Evolutionary conservation across 2,329 filamentous ascomycete species (phyloP).

Genomic region (Blastomyces percursus): DNA sequence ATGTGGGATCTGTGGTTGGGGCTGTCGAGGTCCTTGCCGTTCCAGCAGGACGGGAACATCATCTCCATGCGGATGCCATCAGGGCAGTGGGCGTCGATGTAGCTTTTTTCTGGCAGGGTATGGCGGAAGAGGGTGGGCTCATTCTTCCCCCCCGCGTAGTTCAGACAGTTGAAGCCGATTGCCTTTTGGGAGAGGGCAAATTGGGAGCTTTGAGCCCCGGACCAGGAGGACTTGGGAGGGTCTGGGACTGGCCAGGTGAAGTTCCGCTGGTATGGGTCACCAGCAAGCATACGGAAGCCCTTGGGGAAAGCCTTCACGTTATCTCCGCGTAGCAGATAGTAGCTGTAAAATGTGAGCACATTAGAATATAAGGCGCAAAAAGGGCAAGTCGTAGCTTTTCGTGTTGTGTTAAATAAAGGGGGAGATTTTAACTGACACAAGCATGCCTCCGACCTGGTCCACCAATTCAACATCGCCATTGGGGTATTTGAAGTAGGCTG

Average conservation of each 20-base stretch:
- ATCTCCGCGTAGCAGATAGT: constrained; percentile 68
- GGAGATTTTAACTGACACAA: constrained; percentile 50
- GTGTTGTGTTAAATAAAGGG: too few relatives aligned
- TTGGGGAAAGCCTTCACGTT: constrained; percentile 61
- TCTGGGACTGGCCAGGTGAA: constrained; percentile 60
- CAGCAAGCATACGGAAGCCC: constrained; percentile 73
- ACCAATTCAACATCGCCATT: constrained; percentile 60
- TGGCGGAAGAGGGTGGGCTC: constrained; percentile 74
- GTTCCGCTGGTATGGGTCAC: constrained; percentile 55
- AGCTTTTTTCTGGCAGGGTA: constrained; percentile 66
- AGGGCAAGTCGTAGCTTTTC: neutral
- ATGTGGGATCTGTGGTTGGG: constrained; percentile 53
- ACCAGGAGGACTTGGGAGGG: constrained; percentile 61
- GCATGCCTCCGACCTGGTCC: constrained; percentile 66
- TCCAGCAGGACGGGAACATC: constrained; percentile 86
- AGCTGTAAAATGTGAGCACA: constrained; percentile 40
- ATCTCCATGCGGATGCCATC: constrained; percentile 73
- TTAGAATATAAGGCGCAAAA: constrained; percentile 5
- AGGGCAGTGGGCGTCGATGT: constrained; percentile 68
- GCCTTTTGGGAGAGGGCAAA: constrained; percentile 64
- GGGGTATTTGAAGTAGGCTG: constrained; percentile 62
- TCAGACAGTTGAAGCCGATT: constrained; percentile 87
- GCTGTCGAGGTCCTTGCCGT: constrained; percentile 52
- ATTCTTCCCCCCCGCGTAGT: constrained; percentile 51
- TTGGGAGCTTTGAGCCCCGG: constrained; percentile 47